Percentiles rank a stretch among this genome's conserved stretches.
Evolutionary conservation across 2,329 filamentous ascomycete genomes (phyloP).

Genomic region (Hirsutella rhossiliensis): DNA sequence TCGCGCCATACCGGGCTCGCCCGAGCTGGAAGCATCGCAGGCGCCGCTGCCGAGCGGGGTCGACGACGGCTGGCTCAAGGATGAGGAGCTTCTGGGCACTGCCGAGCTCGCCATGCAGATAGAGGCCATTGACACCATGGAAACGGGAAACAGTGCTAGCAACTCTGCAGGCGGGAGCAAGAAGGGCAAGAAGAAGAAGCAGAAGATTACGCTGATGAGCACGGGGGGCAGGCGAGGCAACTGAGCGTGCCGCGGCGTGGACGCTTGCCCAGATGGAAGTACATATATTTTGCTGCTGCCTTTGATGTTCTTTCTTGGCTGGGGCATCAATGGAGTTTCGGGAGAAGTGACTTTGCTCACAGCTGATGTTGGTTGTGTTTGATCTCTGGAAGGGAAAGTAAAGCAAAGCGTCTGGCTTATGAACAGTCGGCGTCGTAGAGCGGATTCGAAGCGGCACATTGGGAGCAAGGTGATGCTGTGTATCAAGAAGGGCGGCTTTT

Average conservation of each 20-base stretch:
- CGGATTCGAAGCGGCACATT: too few relatives aligned
- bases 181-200: slow-evolving; percentile 51
- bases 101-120: slow-evolving; percentile 50
- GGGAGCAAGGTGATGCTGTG: too few relatives aligned
- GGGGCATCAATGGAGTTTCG: background rate
- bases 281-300: background rate
- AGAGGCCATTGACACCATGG: slow-evolving; percentile 36
- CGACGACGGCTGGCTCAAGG: slow-evolving; percentile 80
- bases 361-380: too few relatives aligned
- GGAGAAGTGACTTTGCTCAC: background rate
- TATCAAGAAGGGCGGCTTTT: too few relatives aligned
- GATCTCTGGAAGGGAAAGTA: too few relatives aligned
- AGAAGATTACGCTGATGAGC: slow-evolving; percentile 63
- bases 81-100: slow-evolving; percentile 57
- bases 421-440: too few relatives aligned
- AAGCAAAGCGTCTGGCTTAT: too few relatives aligned
- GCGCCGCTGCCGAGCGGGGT: slow-evolving; percentile 15
- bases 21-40: slow-evolving; percentile 32
- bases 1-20: slow-evolving; percentile 48
- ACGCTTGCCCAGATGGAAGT: background rate
- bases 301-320: background rate
- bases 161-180: slow-evolving; percentile 22
- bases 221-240: slow-evolving; percentile 43
- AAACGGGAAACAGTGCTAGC: slow-evolving; percentile 8
- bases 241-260: slow-evolving; percentile 7